A percentile compares a stretch with the other conserved stretches of the same genome.
phyloP scores from a whole-genome alignment of 1,284 basidiomycete genomes.

The Boletus holoroseus region DNA sequence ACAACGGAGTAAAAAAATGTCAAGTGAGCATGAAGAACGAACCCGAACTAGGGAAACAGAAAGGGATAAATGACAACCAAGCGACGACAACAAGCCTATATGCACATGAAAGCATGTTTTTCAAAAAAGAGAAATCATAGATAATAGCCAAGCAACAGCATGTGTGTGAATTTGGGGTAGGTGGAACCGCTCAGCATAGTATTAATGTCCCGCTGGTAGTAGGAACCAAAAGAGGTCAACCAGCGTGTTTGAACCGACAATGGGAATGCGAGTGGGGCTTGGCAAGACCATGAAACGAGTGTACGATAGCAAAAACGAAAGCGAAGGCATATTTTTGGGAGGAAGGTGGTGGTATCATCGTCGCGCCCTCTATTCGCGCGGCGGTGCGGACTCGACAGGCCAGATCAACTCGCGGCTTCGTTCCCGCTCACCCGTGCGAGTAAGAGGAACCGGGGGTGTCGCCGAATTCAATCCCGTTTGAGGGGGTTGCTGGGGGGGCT shows the following conservation, averaged over 20 bases:
- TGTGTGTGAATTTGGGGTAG: conserved; percentile 18
- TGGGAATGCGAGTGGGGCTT: conserved; percentile 26
- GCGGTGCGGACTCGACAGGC: conserved; percentile 29
- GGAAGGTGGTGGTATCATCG: conserved; percentile 13
- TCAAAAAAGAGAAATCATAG: conserved; percentile 19
- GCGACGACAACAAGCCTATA: conserved; percentile 24
- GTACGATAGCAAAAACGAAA: conserved; percentile 32
- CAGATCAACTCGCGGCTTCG: conserved; percentile 30
- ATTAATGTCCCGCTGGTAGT: conserved; percentile 25
- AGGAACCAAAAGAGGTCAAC: conserved; percentile 12
- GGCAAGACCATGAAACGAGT: conserved; percentile 16
- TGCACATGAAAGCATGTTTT: conserved; percentile 29
- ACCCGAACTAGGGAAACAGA: conserved; percentile 13
- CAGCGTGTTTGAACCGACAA: conserved; percentile 8
- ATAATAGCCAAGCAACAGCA: conserved; percentile 28
- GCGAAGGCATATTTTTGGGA: conserved; percentile 25
- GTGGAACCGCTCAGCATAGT: conserved; percentile 24
- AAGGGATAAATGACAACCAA: conserved; percentile 30
- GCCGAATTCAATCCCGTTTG: conserved; percentile 15
- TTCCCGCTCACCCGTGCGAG: conserved; percentile 28
- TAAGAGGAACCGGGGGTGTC: conserved; percentile 19
- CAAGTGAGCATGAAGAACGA: conserved; percentile 13
- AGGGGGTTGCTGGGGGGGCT: conserved; percentile 24
- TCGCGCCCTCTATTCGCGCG: conserved; percentile 25
- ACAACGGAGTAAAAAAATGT: conserved; percentile 14